Percentiles rank a stretch among this genome's conserved stretches.
phyloP scores from a whole-genome alignment of 345 rosid genomes.

The Eucalyptus leucophloia region DNA sequence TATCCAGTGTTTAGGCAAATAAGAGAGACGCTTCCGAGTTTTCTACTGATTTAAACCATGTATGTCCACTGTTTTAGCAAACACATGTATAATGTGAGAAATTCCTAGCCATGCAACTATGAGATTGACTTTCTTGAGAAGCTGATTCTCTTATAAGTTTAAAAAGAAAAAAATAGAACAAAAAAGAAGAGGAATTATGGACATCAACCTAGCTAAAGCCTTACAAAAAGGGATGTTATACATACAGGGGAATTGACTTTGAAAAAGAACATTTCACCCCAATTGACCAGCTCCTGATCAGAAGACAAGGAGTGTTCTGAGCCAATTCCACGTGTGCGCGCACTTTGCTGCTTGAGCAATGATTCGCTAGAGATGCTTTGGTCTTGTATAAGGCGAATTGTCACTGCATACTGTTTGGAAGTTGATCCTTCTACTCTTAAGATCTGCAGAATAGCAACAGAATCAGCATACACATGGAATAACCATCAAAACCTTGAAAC shows the following conservation, averaged over 20 bases:
- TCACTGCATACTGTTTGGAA: slow-evolving; percentile 55
- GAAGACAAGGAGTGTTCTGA: slow-evolving; percentile 32
- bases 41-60: background rate
- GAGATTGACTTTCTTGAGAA: background rate
- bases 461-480: background rate
- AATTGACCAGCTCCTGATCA: slow-evolving; percentile 41
- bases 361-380: slow-evolving; percentile 33
- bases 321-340: slow-evolving; percentile 71
- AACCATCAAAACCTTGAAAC: background rate
- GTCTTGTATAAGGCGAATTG: slow-evolving; percentile 41
- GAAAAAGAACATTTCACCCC: slow-evolving; percentile 92
- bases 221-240: background rate
- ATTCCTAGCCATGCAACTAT: background rate
- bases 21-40: background rate
- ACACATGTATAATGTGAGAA: background rate
- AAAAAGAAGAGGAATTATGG: background rate
- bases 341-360: slow-evolving; percentile 57
- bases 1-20: background rate
- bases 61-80: background rate
- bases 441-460: slow-evolving; percentile 33
- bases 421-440: slow-evolving; percentile 46
- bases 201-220: background rate
- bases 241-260: slow-evolving; percentile 70
- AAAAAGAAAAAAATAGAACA: too few species aligned
- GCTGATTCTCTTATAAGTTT: background rate